Evolutionary conservation across 192 early-diverging fungal genomes (phyloP).

Genomic region (Polychytrium aggregatum): DNA sequence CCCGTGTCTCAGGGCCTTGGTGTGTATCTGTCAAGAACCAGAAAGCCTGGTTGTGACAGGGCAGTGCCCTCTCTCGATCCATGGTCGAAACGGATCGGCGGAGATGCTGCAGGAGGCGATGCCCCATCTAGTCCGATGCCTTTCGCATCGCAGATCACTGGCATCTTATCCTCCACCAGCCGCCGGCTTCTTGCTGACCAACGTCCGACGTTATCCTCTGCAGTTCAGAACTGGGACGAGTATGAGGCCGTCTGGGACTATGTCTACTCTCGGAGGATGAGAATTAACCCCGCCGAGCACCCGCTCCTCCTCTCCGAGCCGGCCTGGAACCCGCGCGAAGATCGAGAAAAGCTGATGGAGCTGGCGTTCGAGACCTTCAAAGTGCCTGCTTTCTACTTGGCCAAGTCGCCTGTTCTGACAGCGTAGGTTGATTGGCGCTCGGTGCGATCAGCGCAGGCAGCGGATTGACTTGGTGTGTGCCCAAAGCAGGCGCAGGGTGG

Average conservation of each 20-base stretch:
- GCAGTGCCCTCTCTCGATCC: too few species aligned
- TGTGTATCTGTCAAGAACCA: too few species aligned
- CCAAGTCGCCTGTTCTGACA: slow-evolving; percentile 81
- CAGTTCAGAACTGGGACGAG: slow-evolving; percentile 89
- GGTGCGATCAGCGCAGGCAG: neutral
- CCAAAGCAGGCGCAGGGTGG: neutral
- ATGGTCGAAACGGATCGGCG: too few species aligned
- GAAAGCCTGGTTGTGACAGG: too few species aligned
- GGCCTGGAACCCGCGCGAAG: slow-evolving; percentile 78
- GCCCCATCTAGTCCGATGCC: neutral
- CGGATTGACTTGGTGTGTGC: neutral
- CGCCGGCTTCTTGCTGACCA: too few species aligned
- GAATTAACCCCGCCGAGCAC: slow-evolving; percentile 71
- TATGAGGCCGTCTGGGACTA: slow-evolving; percentile 88
- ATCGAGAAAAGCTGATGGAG: slow-evolving; percentile 79
- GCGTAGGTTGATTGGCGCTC: slow-evolving; percentile 43
- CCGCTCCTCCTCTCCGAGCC: slow-evolving; percentile 86
- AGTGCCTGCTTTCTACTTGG: slow-evolving; percentile 88
- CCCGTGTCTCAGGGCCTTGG: too few species aligned
- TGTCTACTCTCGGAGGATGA: slow-evolving; percentile 58
- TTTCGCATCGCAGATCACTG: too few species aligned
- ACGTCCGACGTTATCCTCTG: neutral
- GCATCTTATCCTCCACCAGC: too few species aligned
- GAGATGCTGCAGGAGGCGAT: slow-evolving; percentile 76
- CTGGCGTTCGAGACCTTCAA: slow-evolving; percentile 91